Percentiles rank a stretch among this genome's conserved stretches.
phyloP scores from a whole-genome alignment of 2,329 filamentous ascomycete species.

The Epichloe baconii region DNA sequence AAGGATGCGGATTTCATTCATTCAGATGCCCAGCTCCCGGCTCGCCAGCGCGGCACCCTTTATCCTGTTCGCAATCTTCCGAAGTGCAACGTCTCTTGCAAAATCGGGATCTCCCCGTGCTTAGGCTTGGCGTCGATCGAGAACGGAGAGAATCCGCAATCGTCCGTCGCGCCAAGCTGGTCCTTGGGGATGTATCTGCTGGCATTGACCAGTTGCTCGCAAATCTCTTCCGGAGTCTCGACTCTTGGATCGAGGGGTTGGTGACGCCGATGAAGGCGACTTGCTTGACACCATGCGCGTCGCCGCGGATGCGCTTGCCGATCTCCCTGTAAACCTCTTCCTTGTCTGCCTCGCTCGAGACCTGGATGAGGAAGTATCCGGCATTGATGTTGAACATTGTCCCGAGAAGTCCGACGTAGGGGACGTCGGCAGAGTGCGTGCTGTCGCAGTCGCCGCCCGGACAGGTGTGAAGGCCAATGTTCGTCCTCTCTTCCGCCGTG shows the following conservation, averaged over 20 bases:
- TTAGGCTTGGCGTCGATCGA: conserved; percentile 8
- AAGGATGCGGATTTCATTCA: no score
- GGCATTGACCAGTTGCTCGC: conserved; percentile 5
- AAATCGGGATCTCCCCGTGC: conserved; percentile 6
- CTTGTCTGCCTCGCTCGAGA: conserved; percentile 5
- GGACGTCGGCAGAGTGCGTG: conserved; percentile 6
- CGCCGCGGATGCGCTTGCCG: conserved; percentile 5
- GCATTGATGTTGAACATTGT: conserved; percentile 7
- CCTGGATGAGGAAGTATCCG: conserved; percentile 8
- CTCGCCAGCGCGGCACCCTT: conserved; percentile 5
- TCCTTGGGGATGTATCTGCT: conserved; percentile 5
- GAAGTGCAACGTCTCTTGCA: conserved; percentile 7
- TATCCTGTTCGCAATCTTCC: conserved; percentile 6
- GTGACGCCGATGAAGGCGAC: conserved; percentile 8
- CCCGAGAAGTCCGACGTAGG: conserved; percentile 4
- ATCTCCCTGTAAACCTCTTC: conserved; percentile 5
- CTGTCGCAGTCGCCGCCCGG: conserved; percentile 8
- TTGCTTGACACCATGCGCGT: conserved; percentile 8
- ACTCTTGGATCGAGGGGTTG: conserved; percentile 5
- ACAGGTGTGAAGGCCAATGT: conserved; percentile 9
- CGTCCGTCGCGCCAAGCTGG: conserved; percentile 7
- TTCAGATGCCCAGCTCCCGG: conserved; percentile 2
- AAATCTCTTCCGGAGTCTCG: conserved; percentile 7
- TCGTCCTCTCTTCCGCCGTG: conserved; percentile 3
- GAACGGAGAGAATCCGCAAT: conserved; percentile 9